A percentile compares a stretch with the other conserved stretches of the same genome.
phyloP scores from a whole-genome alignment of 768 basidiomycete genomes.

The Tricholoma terreum region DNA sequence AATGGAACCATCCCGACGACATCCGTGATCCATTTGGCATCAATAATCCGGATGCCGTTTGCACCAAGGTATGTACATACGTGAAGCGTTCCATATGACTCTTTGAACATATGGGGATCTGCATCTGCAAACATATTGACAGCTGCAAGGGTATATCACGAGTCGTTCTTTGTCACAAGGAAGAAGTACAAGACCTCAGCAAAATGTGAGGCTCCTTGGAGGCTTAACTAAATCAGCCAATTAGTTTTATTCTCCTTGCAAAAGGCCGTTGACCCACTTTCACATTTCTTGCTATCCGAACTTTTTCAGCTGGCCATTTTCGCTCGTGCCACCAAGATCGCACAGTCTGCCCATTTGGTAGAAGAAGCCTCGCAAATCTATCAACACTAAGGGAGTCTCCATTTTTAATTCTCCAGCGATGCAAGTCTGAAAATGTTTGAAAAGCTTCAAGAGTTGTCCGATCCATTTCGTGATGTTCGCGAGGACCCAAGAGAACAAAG shows the following conservation, averaged over 20 bases:
- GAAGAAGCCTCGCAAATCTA: background rate
- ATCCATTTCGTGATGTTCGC: background rate
- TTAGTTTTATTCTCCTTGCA: background rate
- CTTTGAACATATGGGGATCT: background rate
- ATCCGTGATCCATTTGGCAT: background rate
- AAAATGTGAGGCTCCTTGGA: background rate
- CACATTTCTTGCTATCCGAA: background rate
- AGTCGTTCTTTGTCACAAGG: background rate
- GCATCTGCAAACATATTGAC: background rate
- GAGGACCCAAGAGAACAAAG: background rate
- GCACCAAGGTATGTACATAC: background rate
- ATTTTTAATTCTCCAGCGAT: background rate
- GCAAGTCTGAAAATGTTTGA: background rate
- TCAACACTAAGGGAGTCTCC: background rate
- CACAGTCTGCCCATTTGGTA: background rate
- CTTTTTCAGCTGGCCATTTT: background rate
- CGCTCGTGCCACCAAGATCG: background rate
- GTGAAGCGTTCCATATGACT: background rate
- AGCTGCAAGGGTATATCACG: background rate
- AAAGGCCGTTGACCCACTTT: background rate
- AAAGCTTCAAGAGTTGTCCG: background rate
- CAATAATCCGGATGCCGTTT: background rate
- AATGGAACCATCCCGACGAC: background rate
- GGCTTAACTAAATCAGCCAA: background rate
- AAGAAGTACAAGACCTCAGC: background rate